Evolutionary conservation across 345 rosid genomes (phyloP).

Genomic region (Hypericum androsaemum): DNA sequence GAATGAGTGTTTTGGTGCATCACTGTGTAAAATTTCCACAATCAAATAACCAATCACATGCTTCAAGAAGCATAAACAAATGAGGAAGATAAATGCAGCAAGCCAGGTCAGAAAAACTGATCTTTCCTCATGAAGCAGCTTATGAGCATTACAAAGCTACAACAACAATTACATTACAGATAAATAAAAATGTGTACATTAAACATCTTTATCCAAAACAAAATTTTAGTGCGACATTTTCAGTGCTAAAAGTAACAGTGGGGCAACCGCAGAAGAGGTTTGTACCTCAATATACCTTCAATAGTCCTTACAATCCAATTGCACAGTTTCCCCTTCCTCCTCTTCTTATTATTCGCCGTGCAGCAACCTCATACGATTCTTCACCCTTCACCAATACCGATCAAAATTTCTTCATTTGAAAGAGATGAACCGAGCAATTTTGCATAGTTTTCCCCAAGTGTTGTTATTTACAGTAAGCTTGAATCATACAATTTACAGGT

Average conservation of each 20-base stretch:
- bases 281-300: conserved; percentile 16
- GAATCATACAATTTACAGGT: conserved; percentile 21
- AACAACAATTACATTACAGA: no score
- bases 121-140: neutral
- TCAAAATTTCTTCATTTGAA: conserved; percentile 15
- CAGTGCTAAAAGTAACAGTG: conserved; percentile 4
- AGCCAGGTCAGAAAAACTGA: no score
- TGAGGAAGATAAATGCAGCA: no score
- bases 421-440: conserved; percentile 2
- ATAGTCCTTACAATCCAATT: conserved; percentile 5
- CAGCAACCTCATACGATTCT: conserved; percentile 15
- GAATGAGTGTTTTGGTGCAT: no score
- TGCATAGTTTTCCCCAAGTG: conserved; percentile 15
- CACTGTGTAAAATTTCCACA: no score
- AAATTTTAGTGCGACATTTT: neutral
- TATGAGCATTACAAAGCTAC: conserved; percentile 3
- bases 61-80: no score
- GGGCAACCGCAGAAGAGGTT: conserved; percentile 9
- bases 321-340: conserved; percentile 15
- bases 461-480: conserved; percentile 30
- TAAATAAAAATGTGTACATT: neutral
- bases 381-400: no score
- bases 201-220: conserved; percentile 2
- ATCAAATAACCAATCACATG: no score
- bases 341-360: conserved; percentile 2